Percentiles rank a stretch among this genome's conserved stretches.
phyloP scores from a whole-genome alignment of 1,284 basidiomycete genomes.

The Melanopsichium pennsylvanicum region DNA sequence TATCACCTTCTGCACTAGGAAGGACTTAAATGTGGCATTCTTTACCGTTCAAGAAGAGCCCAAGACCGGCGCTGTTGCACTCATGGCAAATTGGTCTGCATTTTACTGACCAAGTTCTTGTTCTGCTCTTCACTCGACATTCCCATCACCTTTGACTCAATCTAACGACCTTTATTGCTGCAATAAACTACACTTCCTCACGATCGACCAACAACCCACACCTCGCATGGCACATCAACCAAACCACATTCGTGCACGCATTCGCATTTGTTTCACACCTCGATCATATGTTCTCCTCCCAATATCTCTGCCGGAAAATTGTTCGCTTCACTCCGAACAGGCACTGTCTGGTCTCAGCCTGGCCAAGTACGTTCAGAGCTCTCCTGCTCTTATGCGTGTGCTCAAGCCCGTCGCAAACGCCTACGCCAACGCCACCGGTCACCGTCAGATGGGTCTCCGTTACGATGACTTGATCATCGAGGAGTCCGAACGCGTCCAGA shows the following conservation, averaged over 20 bases:
- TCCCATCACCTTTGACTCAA: no score
- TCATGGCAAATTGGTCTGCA: no score
- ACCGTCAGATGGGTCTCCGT: constrained; percentile 86
- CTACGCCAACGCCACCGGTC: constrained; percentile 83
- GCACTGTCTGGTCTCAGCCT: constrained; percentile 70
- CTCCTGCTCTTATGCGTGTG: constrained; percentile 74
- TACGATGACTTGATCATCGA: constrained; percentile 95
- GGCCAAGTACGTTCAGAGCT: constrained; percentile 78
- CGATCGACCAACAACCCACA: background rate
- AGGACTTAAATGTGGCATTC: no score
- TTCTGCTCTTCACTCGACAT: no score
- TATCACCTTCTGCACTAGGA: background rate
- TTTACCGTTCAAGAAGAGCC: no score
- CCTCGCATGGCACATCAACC: background rate
- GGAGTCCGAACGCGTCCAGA: constrained; percentile 83
- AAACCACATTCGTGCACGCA: background rate
- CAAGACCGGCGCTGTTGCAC: no score
- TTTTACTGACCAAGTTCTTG: no score
- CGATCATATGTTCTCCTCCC: no score
- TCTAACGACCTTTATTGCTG: no score
- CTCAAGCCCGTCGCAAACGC: constrained; percentile 83
- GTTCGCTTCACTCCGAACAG: constrained; percentile 3
- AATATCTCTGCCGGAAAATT: no score
- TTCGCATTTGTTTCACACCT: no score
- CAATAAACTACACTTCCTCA: no score